Evolutionary conservation across 371 early-diverging fungal species (phyloP).

Genomic region (Rhizomucor pusillus): DNA sequence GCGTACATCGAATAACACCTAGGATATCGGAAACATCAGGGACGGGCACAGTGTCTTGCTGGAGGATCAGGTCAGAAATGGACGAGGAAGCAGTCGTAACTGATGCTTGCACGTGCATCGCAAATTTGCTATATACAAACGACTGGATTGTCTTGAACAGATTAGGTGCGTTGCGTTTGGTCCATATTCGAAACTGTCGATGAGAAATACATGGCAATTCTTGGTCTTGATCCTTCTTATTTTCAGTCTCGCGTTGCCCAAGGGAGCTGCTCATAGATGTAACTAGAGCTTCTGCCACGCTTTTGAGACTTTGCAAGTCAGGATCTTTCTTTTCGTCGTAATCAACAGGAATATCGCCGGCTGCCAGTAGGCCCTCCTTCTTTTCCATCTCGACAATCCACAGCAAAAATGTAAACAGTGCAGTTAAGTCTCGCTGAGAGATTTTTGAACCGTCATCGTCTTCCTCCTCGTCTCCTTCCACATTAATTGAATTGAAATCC

Average conservation of each 20-base stretch:
- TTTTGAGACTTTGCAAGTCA: background rate
- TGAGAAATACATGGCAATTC: constrained; percentile 11
- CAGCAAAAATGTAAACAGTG: constrained; percentile 26
- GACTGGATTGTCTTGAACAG: constrained; percentile 44
- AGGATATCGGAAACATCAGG: constrained; percentile 37
- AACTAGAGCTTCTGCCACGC: background rate
- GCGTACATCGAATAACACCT: constrained; percentile 31
- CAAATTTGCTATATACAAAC: constrained; percentile 50
- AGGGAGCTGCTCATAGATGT: too few species aligned
- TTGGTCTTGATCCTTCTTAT: background rate
- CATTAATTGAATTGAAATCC: constrained; percentile 14
- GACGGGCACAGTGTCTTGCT: constrained; percentile 20
- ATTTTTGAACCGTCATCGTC: constrained; percentile 5
- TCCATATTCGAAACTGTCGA: constrained; percentile 33
- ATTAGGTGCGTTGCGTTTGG: constrained; percentile 45
- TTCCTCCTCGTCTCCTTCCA: background rate
- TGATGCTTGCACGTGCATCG: constrained; percentile 9
- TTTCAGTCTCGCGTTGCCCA: too few species aligned
- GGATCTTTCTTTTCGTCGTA: background rate
- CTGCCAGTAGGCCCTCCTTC: background rate
- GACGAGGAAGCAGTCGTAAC: constrained; percentile 10
- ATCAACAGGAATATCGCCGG: background rate
- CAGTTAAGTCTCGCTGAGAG: constrained; percentile 24
- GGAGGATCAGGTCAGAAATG: constrained; percentile 17
- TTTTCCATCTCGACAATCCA: constrained; percentile 39